These are phyloP conservation scores for Colletotrichum sp. DNA, from an alignment of 2,329 filamentous ascomycete species.

Conservation along the genomic window DNA sequence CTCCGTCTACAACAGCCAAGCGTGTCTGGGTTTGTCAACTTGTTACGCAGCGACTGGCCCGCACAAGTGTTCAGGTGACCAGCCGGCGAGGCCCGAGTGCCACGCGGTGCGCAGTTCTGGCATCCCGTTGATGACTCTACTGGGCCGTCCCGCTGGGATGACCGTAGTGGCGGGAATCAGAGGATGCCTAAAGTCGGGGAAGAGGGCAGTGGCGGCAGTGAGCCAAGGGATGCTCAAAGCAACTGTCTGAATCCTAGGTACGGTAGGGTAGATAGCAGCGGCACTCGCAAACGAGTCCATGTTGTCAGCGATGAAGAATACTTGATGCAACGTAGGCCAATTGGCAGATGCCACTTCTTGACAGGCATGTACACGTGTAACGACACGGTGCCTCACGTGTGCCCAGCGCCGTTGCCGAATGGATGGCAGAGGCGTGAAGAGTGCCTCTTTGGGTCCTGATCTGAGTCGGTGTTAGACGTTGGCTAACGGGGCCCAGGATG, in stretches of 20 bases:
- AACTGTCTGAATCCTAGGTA: not conserved
- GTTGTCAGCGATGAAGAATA: not conserved
- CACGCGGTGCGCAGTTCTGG: not conserved
- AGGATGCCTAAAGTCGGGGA: not conserved
- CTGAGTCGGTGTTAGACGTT: not conserved
- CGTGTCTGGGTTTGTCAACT: slow-evolving; percentile 14
- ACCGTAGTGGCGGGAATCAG: not conserved
- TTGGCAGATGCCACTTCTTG: not conserved
- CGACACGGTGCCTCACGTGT: slow-evolving; percentile 8
- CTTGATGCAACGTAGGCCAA: not conserved
- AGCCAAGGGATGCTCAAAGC: not conserved
- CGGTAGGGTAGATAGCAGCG: not conserved
- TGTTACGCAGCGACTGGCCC: slow-evolving; percentile 12
- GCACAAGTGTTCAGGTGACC: slow-evolving; percentile 18
- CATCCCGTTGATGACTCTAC: not conserved
- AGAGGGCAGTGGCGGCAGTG: not conserved
- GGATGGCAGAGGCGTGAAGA: not conserved
- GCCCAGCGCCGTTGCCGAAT: slow-evolving; percentile 5
- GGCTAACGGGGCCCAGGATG: not conserved
- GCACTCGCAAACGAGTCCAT: not conserved
- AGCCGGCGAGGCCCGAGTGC: slow-evolving; percentile 14
- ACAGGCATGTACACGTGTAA: not conserved
- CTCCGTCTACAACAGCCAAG: not conserved
- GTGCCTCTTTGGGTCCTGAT: not conserved
- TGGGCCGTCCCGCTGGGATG: not conserved